Evolutionary conservation across 257 asterid species (phyloP).

Genomic region (Paraleonurus japonicus): DNA sequence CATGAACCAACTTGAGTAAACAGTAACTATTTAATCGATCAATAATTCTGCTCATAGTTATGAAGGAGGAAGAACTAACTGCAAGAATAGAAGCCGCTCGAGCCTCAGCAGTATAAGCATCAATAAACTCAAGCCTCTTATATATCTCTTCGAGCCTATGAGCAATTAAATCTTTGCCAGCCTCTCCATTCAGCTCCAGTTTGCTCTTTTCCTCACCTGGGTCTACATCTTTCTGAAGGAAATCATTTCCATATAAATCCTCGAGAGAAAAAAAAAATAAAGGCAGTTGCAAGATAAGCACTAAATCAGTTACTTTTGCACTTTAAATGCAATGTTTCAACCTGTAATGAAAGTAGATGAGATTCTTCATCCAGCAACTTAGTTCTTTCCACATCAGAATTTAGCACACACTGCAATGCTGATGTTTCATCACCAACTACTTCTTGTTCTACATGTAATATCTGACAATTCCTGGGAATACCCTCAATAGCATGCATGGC

Average conservation of each 20-base stretch:
- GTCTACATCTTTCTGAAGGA: slow-evolving; percentile 58
- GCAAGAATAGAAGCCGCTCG: slow-evolving; percentile 99
- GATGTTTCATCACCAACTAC: slow-evolving; percentile 82
- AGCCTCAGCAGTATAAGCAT: slow-evolving; percentile 97
- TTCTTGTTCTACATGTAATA: slow-evolving; percentile 98
- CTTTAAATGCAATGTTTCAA: slow-evolving; percentile 35
- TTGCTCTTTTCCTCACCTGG: slow-evolving; percentile 55
- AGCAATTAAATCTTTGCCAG: slow-evolving; percentile 54
- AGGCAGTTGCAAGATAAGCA: slow-evolving; percentile 24
- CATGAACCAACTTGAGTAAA: not conserved
- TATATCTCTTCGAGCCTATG: slow-evolving; percentile 82
- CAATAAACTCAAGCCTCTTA: slow-evolving; percentile 89
- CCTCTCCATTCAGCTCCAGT: slow-evolving; percentile 40
- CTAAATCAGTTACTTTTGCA: slow-evolving; percentile 18
- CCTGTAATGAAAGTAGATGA: slow-evolving; percentile 77
- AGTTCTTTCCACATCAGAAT: slow-evolving; percentile 80
- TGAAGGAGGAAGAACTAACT: slow-evolving; percentile 51
- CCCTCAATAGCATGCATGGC: slow-evolving; percentile 98
- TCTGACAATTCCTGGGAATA: slow-evolving; percentile 92
- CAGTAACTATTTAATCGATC: slow-evolving; percentile 5
- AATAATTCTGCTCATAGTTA: slow-evolving; percentile 16
- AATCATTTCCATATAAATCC: slow-evolving; percentile 15
- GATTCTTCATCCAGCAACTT: slow-evolving; percentile 87
- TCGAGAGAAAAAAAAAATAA: slow-evolving; percentile 9
- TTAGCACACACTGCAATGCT: slow-evolving; percentile 90